A percentile compares a stretch with the other conserved stretches of the same genome.
Evolutionary conservation across 306 rosid genomes (phyloP).

Genomic region (Purshia tridentata): DNA sequence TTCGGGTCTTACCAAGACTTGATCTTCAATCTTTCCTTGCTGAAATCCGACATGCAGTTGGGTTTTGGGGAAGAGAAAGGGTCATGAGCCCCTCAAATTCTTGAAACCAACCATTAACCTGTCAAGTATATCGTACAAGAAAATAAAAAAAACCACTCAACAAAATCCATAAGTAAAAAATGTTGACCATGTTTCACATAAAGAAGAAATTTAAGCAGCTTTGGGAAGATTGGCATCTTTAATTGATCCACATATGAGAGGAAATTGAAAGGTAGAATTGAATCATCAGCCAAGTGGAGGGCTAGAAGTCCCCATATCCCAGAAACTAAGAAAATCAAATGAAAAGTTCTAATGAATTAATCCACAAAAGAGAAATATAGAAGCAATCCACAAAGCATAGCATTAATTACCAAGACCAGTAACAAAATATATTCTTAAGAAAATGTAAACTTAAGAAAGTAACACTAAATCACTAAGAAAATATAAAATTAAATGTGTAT

Average conservation of each 20-base stretch:
- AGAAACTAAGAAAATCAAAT: conserved; percentile 50
- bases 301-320: conserved; percentile 94
- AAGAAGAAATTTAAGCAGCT: not conserved
- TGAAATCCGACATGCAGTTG: too few species aligned
- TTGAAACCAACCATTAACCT: too few species aligned
- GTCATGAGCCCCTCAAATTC: too few species aligned
- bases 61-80: too few species aligned
- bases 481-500: too few species aligned
- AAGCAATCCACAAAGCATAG: conserved; percentile 11
- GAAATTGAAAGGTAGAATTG: conserved; percentile 72
- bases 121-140: too few species aligned
- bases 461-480: too few species aligned
- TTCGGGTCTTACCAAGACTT: too few species aligned
- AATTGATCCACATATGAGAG: conserved; percentile 70
- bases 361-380: not conserved
- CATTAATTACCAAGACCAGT: conserved; percentile 8
- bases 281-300: conserved; percentile 76
- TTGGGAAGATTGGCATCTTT: conserved; percentile 40
- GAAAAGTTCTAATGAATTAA: conserved; percentile 9
- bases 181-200: not conserved
- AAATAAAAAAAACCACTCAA: too few species aligned
- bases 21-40: too few species aligned
- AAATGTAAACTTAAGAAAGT: too few species aligned
- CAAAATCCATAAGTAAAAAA: not conserved
- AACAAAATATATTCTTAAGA: too few species aligned